Evolutionary conservation across 371 early-diverging fungal species (phyloP), one percentile per base, ranked within the genome.

Genomic region (Mucor indicus): DNA sequence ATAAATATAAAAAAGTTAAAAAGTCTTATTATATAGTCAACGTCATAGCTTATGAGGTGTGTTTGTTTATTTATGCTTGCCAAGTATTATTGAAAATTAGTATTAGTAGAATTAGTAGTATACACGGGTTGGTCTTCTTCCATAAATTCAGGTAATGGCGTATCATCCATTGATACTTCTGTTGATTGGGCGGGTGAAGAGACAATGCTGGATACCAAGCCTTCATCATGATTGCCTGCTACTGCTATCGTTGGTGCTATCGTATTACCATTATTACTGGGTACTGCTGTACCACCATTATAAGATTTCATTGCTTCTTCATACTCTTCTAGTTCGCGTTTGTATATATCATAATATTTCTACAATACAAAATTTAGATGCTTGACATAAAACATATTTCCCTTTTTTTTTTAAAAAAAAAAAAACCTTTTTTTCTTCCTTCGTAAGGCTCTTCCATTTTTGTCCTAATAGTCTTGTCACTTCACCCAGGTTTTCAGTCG

Each of bases 261-360:
- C 5, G 6, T n/a, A 13, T 4, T 15, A 11, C 11, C n/a, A 13
- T 33, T 33, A 33, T 4, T 33, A 15, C 15, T 33, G n/a, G n/a
- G n/a, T n/a, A n/a, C n/a, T n/a, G n/a, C n/a, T 33, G 9, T 33
- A 33, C 40, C 48, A 4, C 30, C 23, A 25, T 56, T 63, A 42
- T 75, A 77, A 2, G 67, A 48, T 31, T 71, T 74, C 72, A 75
- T 74, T 37, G 77, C 79, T 38, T 64, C 67, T 46, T 75, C 70
- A 46, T 72, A 74, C 15, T 72, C 70, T 45, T 75, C 58, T 52
- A 67, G 54, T 47, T 76, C 75, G 30, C 66, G 69, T 32, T 69
- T 64, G 36, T 74, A 79, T 66, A 71, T 64, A 25, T 71, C 75
- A 44, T 70, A 73, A 41, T 80, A 80, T 67, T 66, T 64, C 80